Evolutionary conservation across 805 yeast genomes (phyloP).

Genomic region (Blastobotrys chiropterorum): DNA sequence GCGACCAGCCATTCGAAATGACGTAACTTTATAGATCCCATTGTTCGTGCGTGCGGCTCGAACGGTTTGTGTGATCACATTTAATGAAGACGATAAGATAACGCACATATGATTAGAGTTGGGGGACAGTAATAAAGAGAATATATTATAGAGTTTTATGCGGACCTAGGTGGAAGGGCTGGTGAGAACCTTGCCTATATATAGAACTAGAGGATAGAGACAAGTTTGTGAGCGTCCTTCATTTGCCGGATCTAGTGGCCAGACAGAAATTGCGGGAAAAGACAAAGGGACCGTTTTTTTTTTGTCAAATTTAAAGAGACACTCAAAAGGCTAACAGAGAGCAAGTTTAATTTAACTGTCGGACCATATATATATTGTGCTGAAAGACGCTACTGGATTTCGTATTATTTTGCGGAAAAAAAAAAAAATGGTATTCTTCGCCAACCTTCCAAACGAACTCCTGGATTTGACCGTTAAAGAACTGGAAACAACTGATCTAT

Average conservation of each 20-base stretch:
- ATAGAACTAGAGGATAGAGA: not conserved
- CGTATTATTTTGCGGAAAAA: not conserved
- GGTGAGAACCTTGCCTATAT: no score
- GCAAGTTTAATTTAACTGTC: not conserved
- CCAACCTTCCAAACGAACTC: slow-evolving; percentile 4
- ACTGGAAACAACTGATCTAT: not conserved
- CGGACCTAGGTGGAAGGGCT: not conserved
- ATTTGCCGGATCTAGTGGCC: no score
- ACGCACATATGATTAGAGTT: not conserved
- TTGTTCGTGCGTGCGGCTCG: not conserved
- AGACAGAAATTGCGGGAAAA: not conserved
- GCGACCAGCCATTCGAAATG: not conserved
- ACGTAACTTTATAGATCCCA: not conserved
- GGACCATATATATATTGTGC: no score
- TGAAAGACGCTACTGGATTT: not conserved
- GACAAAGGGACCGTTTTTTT: not conserved
- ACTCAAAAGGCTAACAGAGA: not conserved
- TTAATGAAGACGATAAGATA: not conserved
- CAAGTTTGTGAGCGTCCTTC: no score
- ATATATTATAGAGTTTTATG: no score
- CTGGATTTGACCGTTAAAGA: not conserved
- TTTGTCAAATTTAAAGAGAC: not conserved
- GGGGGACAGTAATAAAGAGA: not conserved
- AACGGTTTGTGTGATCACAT: not conserved
- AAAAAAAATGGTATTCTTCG: not conserved